These are phyloP conservation scores for Schwanniomyces polymorphus DNA, from an alignment of 805 yeast species.

Conservation along the genomic window DNA sequence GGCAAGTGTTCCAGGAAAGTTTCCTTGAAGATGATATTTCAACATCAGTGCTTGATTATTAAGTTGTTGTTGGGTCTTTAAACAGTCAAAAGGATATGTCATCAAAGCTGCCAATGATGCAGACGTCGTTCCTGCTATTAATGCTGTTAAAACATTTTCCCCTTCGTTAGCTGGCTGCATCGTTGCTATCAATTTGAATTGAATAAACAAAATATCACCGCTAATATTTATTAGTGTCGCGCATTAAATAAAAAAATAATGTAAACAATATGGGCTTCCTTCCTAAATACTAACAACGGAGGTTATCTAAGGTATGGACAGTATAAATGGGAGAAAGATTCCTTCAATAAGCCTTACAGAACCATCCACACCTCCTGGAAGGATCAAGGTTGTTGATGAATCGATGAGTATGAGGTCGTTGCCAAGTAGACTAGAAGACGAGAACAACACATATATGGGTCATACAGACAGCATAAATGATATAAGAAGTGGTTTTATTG, in stretches of 20 bases:
- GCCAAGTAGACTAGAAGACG: not conserved
- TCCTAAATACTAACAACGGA: not conserved
- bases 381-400: conserved; percentile 1
- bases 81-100: conserved; percentile 71
- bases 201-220: not conserved
- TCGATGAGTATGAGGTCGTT: conserved; percentile 4
- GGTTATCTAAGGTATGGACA: not conserved
- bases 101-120: conserved; percentile 62
- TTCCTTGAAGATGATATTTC: conserved; percentile 35
- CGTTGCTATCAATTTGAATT: not conserved
- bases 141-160: conserved; percentile 52
- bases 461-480: not conserved
- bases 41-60: conserved; percentile 41
- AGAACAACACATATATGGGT: not conserved
- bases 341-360: conserved; percentile 9
- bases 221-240: not conserved
- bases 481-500: not conserved
- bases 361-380: conserved; percentile 18
- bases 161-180: conserved; percentile 6
- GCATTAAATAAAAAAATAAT: not conserved
- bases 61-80: conserved; percentile 65
- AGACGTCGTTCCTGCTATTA: conserved; percentile 61
- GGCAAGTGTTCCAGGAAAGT: conserved; percentile 28
- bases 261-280: not conserved
- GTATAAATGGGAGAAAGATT: not conserved